Percentiles rank a stretch among this genome's conserved stretches.
phyloP scores from a whole-genome alignment of 441 rosid genomes.

The Hura crepitans region DNA sequence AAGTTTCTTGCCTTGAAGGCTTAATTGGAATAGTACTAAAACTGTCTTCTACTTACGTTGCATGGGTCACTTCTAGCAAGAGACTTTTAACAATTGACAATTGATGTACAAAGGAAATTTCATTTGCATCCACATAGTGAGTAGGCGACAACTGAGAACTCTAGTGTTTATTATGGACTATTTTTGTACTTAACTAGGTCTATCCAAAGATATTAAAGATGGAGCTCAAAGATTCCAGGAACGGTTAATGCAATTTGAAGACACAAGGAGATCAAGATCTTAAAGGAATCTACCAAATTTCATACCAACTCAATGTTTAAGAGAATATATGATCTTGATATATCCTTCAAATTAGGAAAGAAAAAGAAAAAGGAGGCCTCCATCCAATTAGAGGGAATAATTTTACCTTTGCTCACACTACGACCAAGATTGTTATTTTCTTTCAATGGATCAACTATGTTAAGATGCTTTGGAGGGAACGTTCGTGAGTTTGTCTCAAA shows the following conservation, averaged over 20 bases:
- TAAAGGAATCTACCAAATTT: not conserved
- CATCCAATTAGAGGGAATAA: not conserved
- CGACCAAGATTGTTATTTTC: constrained; percentile 94
- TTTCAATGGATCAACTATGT: constrained; percentile 77
- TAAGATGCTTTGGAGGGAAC: constrained; percentile 68
- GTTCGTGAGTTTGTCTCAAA: constrained; percentile 53
- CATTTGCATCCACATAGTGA: not conserved
- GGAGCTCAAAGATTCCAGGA: not conserved
- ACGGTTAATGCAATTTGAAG: not conserved
- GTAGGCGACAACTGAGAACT: not conserved
- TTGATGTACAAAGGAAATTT: not conserved
- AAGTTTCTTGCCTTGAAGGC: too few relatives aligned
- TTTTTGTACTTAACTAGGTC: not conserved
- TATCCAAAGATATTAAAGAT: not conserved
- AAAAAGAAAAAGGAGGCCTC: not conserved
- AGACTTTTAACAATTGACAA: too few relatives aligned
- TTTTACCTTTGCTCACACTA: constrained; percentile 58
- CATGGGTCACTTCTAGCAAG: too few relatives aligned
- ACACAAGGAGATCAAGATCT: not conserved
- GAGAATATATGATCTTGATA: not conserved
- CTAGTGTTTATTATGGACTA: not conserved
- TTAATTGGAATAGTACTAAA: too few relatives aligned
- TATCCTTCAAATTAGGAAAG: not conserved
- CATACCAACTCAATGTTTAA: not conserved
- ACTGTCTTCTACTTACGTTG: too few relatives aligned